phyloP scores from a whole-genome alignment of 352 stramenopile species.

The Phytophthora meadii region DNA sequence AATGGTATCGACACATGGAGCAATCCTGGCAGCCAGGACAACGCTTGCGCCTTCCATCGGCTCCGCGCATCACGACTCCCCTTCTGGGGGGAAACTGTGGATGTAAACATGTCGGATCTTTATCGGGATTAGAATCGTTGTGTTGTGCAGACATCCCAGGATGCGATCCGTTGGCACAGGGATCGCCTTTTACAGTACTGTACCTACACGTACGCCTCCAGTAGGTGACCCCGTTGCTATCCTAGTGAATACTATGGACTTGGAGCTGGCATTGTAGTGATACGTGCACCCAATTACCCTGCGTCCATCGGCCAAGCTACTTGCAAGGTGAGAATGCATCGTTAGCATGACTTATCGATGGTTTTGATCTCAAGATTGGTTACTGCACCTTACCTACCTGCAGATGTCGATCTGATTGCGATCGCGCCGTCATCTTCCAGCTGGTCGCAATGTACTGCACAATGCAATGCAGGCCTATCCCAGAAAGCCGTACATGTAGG shows the following conservation, averaged over 20 bases:
- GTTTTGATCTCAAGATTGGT: neutral
- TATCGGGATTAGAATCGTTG: slow-evolving; percentile 18
- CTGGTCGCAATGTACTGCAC: neutral
- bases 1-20: too few relatives aligned
- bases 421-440: neutral
- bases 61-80: neutral
- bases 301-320: neutral
- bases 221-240: too few relatives aligned
- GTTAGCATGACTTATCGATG: slow-evolving; percentile 7
- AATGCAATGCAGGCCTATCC: slow-evolving; percentile 5
- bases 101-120: slow-evolving; percentile 4
- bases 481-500: neutral
- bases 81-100: neutral
- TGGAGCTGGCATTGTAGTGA: neutral
- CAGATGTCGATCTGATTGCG: slow-evolving; percentile 1
- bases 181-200: too few relatives aligned
- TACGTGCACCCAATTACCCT: neutral
- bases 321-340: neutral
- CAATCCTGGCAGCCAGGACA: neutral
- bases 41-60: neutral
- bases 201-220: too few relatives aligned
- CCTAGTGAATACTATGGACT: too few relatives aligned
- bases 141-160: slow-evolving; percentile 3
- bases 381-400: neutral
- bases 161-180: neutral